Evolutionary conservation across 768 basidiomycete genomes (phyloP).

Genomic region (Exidia glandulosa): DNA sequence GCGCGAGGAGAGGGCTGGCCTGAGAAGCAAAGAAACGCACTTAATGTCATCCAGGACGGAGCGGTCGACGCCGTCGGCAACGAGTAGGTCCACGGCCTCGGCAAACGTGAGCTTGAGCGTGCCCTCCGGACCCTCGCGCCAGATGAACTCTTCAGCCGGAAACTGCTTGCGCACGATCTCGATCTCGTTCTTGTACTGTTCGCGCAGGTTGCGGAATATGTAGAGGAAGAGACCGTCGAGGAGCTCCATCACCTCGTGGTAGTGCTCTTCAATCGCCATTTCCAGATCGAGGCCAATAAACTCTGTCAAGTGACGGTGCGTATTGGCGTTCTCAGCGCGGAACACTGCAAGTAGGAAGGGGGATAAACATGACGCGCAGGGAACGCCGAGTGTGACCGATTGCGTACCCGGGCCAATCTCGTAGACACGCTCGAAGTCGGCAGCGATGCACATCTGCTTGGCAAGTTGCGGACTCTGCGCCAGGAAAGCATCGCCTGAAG

Average conservation of each 20-base stretch:
- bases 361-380: neutral
- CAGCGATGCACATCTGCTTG: conserved; percentile 99
- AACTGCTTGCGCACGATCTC: conserved; percentile 74
- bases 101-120: conserved; percentile 79
- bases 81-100: conserved; percentile 79
- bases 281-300: conserved; percentile 98
- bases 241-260: conserved; percentile 92
- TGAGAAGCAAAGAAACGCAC: conserved; percentile 27
- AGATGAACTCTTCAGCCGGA: conserved; percentile 93
- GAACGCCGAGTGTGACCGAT: neutral
- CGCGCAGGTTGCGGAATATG: conserved; percentile 77
- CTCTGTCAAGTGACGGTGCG: conserved; percentile 96
- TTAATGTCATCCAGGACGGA: conserved; percentile 83
- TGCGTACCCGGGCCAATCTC: conserved; percentile 67
- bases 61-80: conserved; percentile 72
- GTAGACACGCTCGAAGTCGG: conserved; percentile 96
- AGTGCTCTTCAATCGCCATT: conserved; percentile 97
- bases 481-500: conserved; percentile 72
- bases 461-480: conserved; percentile 96
- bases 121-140: conserved; percentile 81
- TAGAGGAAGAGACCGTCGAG: conserved; percentile 77
- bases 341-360: conserved; percentile 46
- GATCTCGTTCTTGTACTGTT: conserved; percentile 73
- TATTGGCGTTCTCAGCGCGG: conserved; percentile 95
- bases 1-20: too few relatives aligned